A percentile compares a stretch with the other conserved stretches of the same genome.
Conservation (phyloP, 495 filamentous ascomycete genomes). For the Clavariopsis aquatica region DNA sequence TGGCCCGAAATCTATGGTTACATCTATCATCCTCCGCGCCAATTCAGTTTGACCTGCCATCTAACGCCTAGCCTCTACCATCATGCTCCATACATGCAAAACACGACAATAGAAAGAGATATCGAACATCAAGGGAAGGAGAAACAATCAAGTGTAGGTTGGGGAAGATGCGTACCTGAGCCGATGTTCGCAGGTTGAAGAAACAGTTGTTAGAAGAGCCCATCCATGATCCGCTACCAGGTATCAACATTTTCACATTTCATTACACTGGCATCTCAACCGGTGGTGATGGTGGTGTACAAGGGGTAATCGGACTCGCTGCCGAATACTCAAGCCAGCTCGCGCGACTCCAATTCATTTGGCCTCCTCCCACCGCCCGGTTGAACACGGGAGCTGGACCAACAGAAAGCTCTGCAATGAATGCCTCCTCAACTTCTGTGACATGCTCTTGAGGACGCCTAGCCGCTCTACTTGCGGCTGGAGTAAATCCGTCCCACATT, state of each 20-base stretch:
- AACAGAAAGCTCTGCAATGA: background rate
- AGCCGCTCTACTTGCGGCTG: background rate
- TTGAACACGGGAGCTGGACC: background rate
- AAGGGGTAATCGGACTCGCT: background rate
- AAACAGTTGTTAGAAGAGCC: too few relatives aligned
- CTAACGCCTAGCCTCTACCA: too few relatives aligned
- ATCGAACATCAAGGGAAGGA: too few relatives aligned
- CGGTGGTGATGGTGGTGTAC: background rate
- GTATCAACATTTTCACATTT: background rate
- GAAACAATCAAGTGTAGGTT: too few relatives aligned
- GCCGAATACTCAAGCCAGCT: background rate
- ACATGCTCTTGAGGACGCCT: background rate
- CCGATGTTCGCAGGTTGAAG: too few relatives aligned
- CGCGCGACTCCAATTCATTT: background rate
- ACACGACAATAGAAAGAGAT: background rate
- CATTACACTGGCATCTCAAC: background rate
- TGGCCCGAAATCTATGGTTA: background rate
- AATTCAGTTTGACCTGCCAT: too few relatives aligned
- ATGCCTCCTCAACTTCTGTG: background rate
- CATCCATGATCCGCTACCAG: too few relatives aligned
- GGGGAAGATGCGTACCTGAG: too few relatives aligned
- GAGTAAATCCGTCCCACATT: slow-evolving; percentile 24
- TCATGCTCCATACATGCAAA: background rate
- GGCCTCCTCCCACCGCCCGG: background rate
- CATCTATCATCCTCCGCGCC: too few relatives aligned